These are phyloP conservation scores for Picochlorum sp. DNA, from an alignment of 139 green algal species.

Conservation along the genomic window DNA sequence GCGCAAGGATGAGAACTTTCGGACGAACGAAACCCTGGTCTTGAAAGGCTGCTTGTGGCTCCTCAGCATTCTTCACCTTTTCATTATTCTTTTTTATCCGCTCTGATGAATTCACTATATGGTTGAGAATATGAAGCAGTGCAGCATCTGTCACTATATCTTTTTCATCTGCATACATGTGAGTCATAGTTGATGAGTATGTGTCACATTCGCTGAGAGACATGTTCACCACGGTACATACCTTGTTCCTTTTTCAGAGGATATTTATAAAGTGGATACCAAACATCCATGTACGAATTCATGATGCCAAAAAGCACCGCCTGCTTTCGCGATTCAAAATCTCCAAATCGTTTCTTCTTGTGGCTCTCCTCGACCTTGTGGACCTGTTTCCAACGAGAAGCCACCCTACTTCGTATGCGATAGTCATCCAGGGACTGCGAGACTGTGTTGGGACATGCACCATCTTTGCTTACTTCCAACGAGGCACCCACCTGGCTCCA, in stretches of 20 bases:
- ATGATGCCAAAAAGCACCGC: conserved; percentile 44
- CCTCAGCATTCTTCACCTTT: conserved; percentile 6
- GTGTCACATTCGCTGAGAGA: neutral
- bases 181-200: no score
- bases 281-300: conserved; percentile 51
- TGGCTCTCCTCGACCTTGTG: conserved; percentile 31
- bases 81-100: conserved; percentile 83
- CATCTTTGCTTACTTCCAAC: no score
- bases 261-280: conserved; percentile 39
- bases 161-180: conserved; percentile 2
- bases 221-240: neutral
- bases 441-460: no score
- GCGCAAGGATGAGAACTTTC: conserved; percentile 86
- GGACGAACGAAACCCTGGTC: conserved; percentile 84
- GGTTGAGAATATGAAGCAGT: conserved; percentile 76
- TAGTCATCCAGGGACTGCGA: no score
- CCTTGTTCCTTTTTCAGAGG: conserved; percentile 14
- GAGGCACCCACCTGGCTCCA: no score
- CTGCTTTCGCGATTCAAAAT: conserved; percentile 42
- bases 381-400: no score
- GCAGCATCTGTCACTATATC: conserved; percentile 53
- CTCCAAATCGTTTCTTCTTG: conserved; percentile 6
- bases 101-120: conserved; percentile 68
- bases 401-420: no score
- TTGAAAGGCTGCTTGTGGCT: conserved; percentile 20